Evolutionary conservation across 768 basidiomycete genomes (phyloP), one percentile per base, ranked within the genome.

Genomic region (Steccherinum ochraceum): DNA sequence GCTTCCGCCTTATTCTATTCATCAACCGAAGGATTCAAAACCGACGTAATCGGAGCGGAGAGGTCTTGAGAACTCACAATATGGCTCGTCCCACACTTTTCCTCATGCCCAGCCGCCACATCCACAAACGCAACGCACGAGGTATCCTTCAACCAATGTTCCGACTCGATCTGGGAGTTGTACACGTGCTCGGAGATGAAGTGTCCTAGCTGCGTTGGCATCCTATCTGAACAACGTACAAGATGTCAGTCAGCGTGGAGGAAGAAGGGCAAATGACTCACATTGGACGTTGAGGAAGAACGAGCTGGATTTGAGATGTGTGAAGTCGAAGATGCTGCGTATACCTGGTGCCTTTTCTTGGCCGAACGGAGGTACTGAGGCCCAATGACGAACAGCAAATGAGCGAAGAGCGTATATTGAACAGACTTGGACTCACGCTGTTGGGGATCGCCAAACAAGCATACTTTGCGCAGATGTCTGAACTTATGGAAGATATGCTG

Each of bases 171-270:
- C 56, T 80, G 59, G 13, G 67, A 58, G 20, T 83, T 67, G 69
- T 93, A 92, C 2, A 92, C 72, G 50, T 71, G 71, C 49, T 75
- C 59, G 18, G 87, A 89, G 39, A 93, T 85, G 40, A 89, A 80
- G 2, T 71, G 58, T 21, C 89, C 87, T 71, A 90, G 83, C 55
- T 87, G 80, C 45, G 83, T 79, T 46, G 89, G 89, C 87, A 92
- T 89, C 0, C 90, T 80, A 57, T 92, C 90, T 92, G 51, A 18
- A 51, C n/a, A n/a, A n/a, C n/a, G n/a, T n/a, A n/a, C n/a, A n/a
- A n/a, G n/a, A 42, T 30, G 41, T 58, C 44, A 58, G 20, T 42
- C 12, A 46, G 26, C n/a, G 48, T 45, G 21, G 20, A 20, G 46
- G 23, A 52, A 48, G 7, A 41, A 24, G 19, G 25, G 24, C 24